Evolutionary conservation across 768 basidiomycete species (phyloP).

Genomic region (Fibroporia radiculosa): DNA sequence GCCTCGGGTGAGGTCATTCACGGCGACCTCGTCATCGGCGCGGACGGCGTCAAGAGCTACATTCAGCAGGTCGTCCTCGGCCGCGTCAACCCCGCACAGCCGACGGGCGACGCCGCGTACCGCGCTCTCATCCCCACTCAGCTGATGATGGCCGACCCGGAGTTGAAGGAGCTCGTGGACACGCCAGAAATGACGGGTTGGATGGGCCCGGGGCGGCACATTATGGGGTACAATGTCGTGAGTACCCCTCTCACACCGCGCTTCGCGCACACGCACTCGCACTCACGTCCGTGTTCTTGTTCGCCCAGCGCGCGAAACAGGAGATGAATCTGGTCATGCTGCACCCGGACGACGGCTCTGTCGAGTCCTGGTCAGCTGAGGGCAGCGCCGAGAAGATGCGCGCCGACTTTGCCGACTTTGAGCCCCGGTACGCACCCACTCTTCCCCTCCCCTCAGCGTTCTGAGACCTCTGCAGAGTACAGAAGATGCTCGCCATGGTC

Average conservation of each 20-base stretch:
- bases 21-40: constrained; percentile 31
- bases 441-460: neutral
- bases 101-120: constrained; percentile 61
- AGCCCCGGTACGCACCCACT: constrained; percentile 26
- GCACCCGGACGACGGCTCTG: constrained; percentile 31
- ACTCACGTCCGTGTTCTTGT: neutral
- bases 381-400: constrained; percentile 38
- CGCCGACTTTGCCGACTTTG: constrained; percentile 32
- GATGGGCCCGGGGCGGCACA: constrained; percentile 46
- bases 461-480: constrained; percentile 17
- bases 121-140: constrained; percentile 43
- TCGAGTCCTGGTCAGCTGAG: constrained; percentile 35
- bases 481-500: constrained; percentile 29
- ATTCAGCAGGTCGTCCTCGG: constrained; percentile 44
- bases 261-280: neutral
- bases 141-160: constrained; percentile 40
- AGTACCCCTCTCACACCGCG: constrained; percentile 10
- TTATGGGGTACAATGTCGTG: constrained; percentile 40
- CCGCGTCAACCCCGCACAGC: constrained; percentile 31
- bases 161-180: constrained; percentile 43
- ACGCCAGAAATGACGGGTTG: constrained; percentile 46
- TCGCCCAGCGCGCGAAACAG: constrained; percentile 24
- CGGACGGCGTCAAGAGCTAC: constrained; percentile 40
- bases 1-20: constrained; percentile 27
- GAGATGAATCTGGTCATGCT: constrained; percentile 30